phyloP scores from a whole-genome alignment of 2,329 filamentous ascomycete species.

The Fusarium sarcochroum region DNA sequence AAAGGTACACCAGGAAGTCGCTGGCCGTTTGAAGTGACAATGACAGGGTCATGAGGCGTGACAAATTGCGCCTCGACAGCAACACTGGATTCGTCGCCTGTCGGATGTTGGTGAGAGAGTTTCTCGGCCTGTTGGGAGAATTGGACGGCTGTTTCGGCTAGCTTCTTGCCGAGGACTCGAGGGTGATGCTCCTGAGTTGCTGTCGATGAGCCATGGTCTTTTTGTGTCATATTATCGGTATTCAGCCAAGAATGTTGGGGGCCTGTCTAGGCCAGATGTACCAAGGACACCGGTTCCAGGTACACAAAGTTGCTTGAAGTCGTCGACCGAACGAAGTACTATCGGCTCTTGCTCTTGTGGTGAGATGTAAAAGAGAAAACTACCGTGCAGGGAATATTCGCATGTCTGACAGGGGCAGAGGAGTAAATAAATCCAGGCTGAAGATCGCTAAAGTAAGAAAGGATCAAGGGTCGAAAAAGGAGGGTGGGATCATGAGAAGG shows the following conservation, averaged over 20 bases:
- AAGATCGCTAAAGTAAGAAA: conserved; percentile 14
- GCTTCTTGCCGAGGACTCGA: conserved; percentile 39
- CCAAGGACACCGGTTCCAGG: not conserved
- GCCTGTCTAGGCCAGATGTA: not conserved
- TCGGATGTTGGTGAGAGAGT: conserved; percentile 60
- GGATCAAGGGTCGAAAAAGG: conserved; percentile 12
- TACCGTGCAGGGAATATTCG: conserved; percentile 17
- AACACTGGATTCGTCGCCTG: conserved; percentile 54
- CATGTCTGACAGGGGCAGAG: conserved; percentile 26
- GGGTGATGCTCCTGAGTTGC: conserved; percentile 19
- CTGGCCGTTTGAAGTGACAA: conserved; percentile 76
- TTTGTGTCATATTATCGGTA: conserved; percentile 29
- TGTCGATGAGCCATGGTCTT: conserved; percentile 27
- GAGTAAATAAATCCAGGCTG: conserved; percentile 11
- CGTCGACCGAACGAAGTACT: not conserved
- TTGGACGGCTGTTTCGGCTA: conserved; percentile 63
- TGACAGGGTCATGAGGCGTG: conserved; percentile 79
- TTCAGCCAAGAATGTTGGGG: not conserved
- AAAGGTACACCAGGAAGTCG: conserved; percentile 78
- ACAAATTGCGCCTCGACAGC: conserved; percentile 75
- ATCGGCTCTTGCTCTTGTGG: not conserved
- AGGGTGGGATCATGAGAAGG: conserved; percentile 29
- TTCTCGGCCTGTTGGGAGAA: conserved; percentile 74
- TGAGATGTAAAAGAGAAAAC: conserved; percentile 7
- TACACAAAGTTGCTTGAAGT: not conserved